A percentile compares a stretch with the other conserved stretches of the same genome.
phyloP scores from a whole-genome alignment of 768 basidiomycete genomes.

The Hericium erinaceus region DNA sequence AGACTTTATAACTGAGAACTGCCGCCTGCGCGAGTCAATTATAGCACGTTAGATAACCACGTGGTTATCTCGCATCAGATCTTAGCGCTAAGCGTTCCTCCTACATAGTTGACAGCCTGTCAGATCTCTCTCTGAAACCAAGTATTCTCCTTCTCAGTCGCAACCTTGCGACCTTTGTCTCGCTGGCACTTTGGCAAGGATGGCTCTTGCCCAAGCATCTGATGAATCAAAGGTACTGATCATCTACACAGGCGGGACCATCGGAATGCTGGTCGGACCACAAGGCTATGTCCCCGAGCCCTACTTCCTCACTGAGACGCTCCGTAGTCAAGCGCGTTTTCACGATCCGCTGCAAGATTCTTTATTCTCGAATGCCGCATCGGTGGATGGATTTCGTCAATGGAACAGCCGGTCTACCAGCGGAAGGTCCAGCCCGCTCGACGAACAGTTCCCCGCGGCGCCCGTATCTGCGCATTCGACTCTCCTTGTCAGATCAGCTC shows the following conservation, averaged over 20 bases:
- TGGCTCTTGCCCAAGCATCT: slow-evolving; percentile 42
- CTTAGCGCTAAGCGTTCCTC: neutral
- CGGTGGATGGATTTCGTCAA: slow-evolving; percentile 69
- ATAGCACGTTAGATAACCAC: slow-evolving; percentile 3
- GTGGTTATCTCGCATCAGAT: neutral
- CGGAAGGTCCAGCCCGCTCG: slow-evolving; percentile 34
- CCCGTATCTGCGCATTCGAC: slow-evolving; percentile 27
- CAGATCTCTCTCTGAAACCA: neutral
- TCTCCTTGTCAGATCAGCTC: slow-evolving; percentile 54
- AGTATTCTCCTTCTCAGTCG: neutral
- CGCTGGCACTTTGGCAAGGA: slow-evolving; percentile 1
- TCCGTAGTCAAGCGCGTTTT: slow-evolving; percentile 77
- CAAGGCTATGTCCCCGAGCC: slow-evolving; percentile 81
- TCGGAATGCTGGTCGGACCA: slow-evolving; percentile 76
- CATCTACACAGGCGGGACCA: slow-evolving; percentile 87
- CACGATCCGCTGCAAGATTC: slow-evolving; percentile 88
- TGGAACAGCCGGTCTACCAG: slow-evolving; percentile 53
- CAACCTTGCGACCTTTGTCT: neutral
- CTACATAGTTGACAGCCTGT: neutral
- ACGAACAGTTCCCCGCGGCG: slow-evolving; percentile 14
- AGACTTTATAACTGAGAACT: too few species aligned
- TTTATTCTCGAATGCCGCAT: slow-evolving; percentile 69
- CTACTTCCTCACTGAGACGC: slow-evolving; percentile 77
- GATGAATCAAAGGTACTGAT: slow-evolving; percentile 79
- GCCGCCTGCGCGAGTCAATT: slow-evolving; percentile 3